phyloP scores from a whole-genome alignment of 2,329 filamentous ascomycete species.

The Rhexocercosporidium sp. region DNA sequence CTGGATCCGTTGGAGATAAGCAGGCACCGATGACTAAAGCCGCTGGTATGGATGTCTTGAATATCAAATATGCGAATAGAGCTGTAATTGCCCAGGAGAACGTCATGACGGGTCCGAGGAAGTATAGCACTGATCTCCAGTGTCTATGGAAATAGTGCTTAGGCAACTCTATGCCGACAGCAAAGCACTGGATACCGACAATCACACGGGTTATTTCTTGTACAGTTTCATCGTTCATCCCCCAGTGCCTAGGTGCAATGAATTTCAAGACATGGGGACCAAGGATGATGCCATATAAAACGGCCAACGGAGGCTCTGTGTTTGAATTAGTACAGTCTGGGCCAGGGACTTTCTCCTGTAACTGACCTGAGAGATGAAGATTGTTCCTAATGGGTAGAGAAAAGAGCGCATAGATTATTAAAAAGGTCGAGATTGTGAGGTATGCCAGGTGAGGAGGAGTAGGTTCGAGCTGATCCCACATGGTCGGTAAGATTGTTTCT shows the following conservation, averaged over 20 bases:
- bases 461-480: slow-evolving; percentile 59
- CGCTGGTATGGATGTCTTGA: slow-evolving; percentile 44
- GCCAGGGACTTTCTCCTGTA: not conserved
- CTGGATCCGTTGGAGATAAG: slow-evolving; percentile 61
- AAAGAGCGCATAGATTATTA: slow-evolving; percentile 63
- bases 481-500: slow-evolving; percentile 11
- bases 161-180: slow-evolving; percentile 73
- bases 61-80: not conserved
- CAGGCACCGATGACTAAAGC: slow-evolving; percentile 58
- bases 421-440: slow-evolving; percentile 62
- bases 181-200: slow-evolving; percentile 75
- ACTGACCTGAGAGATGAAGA: slow-evolving; percentile 56
- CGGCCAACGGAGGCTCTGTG: slow-evolving; percentile 61
- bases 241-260: slow-evolving; percentile 66
- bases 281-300: slow-evolving; percentile 72
- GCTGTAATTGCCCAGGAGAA: slow-evolving; percentile 33
- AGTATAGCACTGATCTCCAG: slow-evolving; percentile 37
- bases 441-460: slow-evolving; percentile 62
- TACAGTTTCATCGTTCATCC: slow-evolving; percentile 70
- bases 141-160: slow-evolving; percentile 43
- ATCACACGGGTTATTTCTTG: slow-evolving; percentile 75
- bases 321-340: not conserved
- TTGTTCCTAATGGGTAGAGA: slow-evolving; percentile 63
- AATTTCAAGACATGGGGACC: slow-evolving; percentile 69
- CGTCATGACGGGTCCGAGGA: slow-evolving; percentile 38